Conservation (phyloP, 1,139 yeast species). For the Pichia sp. region DNA sequence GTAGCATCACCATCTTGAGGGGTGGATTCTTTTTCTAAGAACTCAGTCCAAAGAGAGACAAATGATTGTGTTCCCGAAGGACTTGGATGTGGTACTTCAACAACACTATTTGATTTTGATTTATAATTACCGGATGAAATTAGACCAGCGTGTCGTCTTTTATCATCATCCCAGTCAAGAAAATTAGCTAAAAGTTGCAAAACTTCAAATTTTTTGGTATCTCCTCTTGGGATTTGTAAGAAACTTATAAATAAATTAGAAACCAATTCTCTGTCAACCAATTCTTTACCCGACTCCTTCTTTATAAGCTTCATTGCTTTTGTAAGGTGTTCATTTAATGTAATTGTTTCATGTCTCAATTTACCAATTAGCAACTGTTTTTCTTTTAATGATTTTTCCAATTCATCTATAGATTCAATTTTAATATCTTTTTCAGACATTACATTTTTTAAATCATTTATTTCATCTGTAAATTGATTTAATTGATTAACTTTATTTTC, state of each 20-base stretch:
- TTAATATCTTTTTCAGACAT: constrained; percentile 23
- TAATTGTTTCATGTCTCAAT: constrained; percentile 91
- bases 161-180: constrained; percentile 82
- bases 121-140: constrained; percentile 36
- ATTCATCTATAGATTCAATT: constrained; percentile 31
- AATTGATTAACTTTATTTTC: constrained; percentile 6
- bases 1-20: constrained; percentile 12
- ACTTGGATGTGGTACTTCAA: constrained; percentile 26
- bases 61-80: constrained; percentile 50
- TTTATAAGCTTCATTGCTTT: constrained; percentile 82
- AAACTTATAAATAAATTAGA: constrained; percentile 83
- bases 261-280: constrained; percentile 80
- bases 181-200: constrained; percentile 76
- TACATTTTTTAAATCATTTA: constrained; percentile 17
- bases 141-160: constrained; percentile 78
- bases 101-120: constrained; percentile 22
- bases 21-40: constrained; percentile 62
- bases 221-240: constrained; percentile 84
- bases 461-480: constrained; percentile 19
- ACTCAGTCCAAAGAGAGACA: constrained; percentile 85
- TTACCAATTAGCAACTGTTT: constrained; percentile 82
- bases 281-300: constrained; percentile 62
- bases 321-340: constrained; percentile 85
- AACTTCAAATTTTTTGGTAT: constrained; percentile 89
- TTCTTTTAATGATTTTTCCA: constrained; percentile 54